Conservation (phyloP, 371 early-diverging fungal genomes). For the Vairimorpha ceranae region DNA sequence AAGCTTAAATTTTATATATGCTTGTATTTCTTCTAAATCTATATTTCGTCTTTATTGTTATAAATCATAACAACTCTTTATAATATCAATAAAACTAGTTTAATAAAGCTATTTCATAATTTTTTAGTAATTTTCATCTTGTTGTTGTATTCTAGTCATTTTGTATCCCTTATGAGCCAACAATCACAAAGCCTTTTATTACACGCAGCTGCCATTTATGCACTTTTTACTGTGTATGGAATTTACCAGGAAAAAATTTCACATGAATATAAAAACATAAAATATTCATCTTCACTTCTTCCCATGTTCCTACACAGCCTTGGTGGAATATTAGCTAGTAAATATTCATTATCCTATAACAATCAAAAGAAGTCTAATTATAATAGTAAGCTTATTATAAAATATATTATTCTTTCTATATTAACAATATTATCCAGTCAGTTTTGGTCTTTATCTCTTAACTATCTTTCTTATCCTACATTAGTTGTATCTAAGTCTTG, state of each 20-base stretch:
- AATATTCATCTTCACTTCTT: slow-evolving; percentile 9
- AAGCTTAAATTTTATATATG: no score
- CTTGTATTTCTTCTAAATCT: no score
- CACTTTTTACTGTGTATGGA: slow-evolving; percentile 13
- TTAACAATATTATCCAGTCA: slow-evolving; percentile 66
- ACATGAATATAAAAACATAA: slow-evolving; percentile 10
- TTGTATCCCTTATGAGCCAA: neutral
- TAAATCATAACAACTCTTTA: no score
- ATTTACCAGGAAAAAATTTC: slow-evolving; percentile 31
- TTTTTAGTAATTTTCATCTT: no score
- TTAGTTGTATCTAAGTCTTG: slow-evolving; percentile 88
- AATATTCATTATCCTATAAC: neutral
- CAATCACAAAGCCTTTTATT: slow-evolving; percentile 6
- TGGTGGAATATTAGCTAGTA: slow-evolving; percentile 8
- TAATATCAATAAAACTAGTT: no score
- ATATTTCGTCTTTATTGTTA: no score
- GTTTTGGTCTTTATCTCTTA: slow-evolving; percentile 80
- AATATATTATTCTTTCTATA: slow-evolving; percentile 14
- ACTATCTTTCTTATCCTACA: slow-evolving; percentile 88
- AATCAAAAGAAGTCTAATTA: neutral
- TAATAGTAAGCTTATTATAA: neutral
- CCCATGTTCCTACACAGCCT: slow-evolving; percentile 8
- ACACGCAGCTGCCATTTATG: slow-evolving; percentile 19
- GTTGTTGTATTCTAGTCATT: no score
- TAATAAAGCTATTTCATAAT: no score